Evolutionary conservation across 2,329 filamentous ascomycete species (phyloP).

Genomic region (Aureobasidium vineae): DNA sequence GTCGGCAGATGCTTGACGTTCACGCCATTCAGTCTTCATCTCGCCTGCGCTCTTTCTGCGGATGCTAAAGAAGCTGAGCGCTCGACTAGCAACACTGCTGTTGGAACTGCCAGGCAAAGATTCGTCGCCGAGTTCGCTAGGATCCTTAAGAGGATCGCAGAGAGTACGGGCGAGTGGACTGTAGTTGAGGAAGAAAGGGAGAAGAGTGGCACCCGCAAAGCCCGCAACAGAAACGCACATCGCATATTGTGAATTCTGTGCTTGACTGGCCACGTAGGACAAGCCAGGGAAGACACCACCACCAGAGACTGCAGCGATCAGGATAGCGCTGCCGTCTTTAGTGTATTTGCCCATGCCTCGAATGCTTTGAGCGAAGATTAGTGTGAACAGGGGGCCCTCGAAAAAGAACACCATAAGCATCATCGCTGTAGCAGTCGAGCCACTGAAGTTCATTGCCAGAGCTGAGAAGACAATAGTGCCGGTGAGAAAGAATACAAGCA

Average conservation of each 20-base stretch:
- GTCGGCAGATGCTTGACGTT: slow-evolving; percentile 22
- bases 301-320: slow-evolving; percentile 56
- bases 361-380: slow-evolving; percentile 58
- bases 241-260: slow-evolving; percentile 47
- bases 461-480: slow-evolving; percentile 54
- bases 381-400: slow-evolving; percentile 59
- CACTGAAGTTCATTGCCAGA: slow-evolving; percentile 52
- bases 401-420: slow-evolving; percentile 57
- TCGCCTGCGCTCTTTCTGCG: slow-evolving; percentile 31
- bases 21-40: slow-evolving; percentile 26
- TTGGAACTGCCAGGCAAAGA: slow-evolving; percentile 32
- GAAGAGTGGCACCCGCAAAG: slow-evolving; percentile 52
- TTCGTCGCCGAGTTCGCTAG: background rate
- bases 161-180: slow-evolving; percentile 50
- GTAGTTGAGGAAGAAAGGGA: slow-evolving; percentile 55
- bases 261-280: slow-evolving; percentile 47
- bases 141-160: slow-evolving; percentile 41
- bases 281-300: slow-evolving; percentile 58
- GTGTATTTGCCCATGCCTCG: slow-evolving; percentile 59
- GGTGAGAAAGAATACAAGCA: slow-evolving; percentile 55
- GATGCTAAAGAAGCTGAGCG: slow-evolving; percentile 37
- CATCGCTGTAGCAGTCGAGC: slow-evolving; percentile 48
- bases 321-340: slow-evolving; percentile 54
- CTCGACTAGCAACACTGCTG: slow-evolving; percentile 36
- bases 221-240: slow-evolving; percentile 55